phyloP scores from a whole-genome alignment of 2,329 filamentous ascomycete species.

The Paecilomyces fulvus region DNA sequence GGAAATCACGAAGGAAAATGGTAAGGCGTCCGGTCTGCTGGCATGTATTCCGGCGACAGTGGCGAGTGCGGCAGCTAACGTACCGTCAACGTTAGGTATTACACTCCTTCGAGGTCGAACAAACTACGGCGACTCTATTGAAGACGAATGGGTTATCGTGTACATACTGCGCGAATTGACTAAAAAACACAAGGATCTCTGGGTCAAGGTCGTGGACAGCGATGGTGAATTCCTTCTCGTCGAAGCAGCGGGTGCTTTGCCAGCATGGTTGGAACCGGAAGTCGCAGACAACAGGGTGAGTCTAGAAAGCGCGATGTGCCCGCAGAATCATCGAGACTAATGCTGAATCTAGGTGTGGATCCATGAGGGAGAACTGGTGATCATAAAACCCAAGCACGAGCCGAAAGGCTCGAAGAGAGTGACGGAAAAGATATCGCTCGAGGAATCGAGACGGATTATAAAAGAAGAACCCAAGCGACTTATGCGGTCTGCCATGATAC shows the following conservation, averaged over 20 bases:
- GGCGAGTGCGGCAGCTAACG: slow-evolving; percentile 7
- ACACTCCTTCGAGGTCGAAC: slow-evolving; percentile 65
- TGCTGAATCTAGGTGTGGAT: slow-evolving; percentile 61
- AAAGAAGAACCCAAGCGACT: slow-evolving; percentile 48
- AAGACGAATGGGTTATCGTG: slow-evolving; percentile 96
- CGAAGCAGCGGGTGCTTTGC: slow-evolving; percentile 81
- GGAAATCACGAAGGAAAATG: slow-evolving; percentile 52
- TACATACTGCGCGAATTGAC: slow-evolving; percentile 79
- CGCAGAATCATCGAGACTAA: slow-evolving; percentile 3
- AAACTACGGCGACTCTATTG: slow-evolving; percentile 87
- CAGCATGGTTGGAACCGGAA: slow-evolving; percentile 85
- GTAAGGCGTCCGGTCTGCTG: slow-evolving; percentile 32
- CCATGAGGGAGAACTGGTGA: slow-evolving; percentile 62
- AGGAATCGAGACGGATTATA: slow-evolving; percentile 57
- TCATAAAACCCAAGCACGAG: slow-evolving; percentile 55
- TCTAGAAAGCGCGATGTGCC: neutral
- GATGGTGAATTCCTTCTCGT: slow-evolving; percentile 95
- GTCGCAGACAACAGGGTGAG: slow-evolving; percentile 68
- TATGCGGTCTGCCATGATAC: slow-evolving; percentile 63
- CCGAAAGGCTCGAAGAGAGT: slow-evolving; percentile 30
- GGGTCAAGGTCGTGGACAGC: slow-evolving; percentile 74
- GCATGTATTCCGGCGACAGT: neutral
- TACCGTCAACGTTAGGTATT: slow-evolving; percentile 26
- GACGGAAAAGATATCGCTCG: slow-evolving; percentile 48
- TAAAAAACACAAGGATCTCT: slow-evolving; percentile 61